Base-by-base conservation (phyloP, 331 rosid genomes). In the Pyracantha coccinea region DNA sequence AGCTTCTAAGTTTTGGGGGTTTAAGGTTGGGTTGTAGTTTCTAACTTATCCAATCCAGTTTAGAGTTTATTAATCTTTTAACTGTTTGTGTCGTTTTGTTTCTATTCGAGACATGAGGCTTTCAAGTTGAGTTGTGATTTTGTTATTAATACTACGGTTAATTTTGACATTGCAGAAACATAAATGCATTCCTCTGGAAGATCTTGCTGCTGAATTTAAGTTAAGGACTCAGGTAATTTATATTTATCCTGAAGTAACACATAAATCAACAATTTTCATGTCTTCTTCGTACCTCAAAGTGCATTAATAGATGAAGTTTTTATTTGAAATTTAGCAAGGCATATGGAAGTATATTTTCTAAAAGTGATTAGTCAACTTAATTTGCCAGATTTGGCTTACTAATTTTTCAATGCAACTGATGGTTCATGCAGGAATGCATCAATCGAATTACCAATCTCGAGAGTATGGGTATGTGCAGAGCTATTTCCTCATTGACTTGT, bases 121-220 rank as follows among this genome's bases (percentile, higher is more conserved):
- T 38, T 38, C 45, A 38, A 10, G 14, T 71, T 65, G 76, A 47
- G 47, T 62, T 63, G 62, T 64, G 57, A 44, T 77, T 50, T 70
- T 71, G 50, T 77, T 66, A 71, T 66, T 41, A 66, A 58, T 62
- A 29, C 63, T 23, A 6, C 24, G n/a, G 50, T 60, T 81, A 35
- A 61, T 21, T 75, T 27, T 77, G 65, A 74, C 69, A 62, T 67
- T 81, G 82, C 96, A 95, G 99, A 89, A 80, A 75, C 89, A 90
- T 47, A 95, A 95, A 85, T 95, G 97, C 78, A 89, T 95, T 77
- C 97, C 91, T 65, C 85, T 95, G 71, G 99, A 95, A 85, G 97
- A 95, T 76, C 92, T 95, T 80, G 98, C 99, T 80, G 96, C 97
- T 60, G 99, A 95, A 77, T 92, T 89, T 72, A 90, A 84, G 71